Conservation (phyloP, 2,329 filamentous ascomycete species). For the Endoconidiophora laricicola region DNA sequence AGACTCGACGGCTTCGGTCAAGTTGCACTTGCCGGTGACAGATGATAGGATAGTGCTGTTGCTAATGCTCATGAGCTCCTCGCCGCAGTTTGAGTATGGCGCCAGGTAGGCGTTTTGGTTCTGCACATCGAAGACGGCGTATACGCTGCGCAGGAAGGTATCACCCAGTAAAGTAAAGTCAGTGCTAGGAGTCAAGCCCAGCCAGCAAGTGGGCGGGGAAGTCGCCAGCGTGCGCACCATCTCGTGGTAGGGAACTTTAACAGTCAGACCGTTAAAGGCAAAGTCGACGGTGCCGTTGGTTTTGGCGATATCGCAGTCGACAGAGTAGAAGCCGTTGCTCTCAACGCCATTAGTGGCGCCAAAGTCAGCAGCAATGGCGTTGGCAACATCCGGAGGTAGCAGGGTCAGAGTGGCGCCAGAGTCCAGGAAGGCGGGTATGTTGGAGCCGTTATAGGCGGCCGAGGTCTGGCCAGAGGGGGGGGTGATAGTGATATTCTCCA, state of each 20-base stretch:
- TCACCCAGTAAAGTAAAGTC: slow-evolving; percentile 35
- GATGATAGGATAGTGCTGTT: slow-evolving; percentile 7
- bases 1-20: not conserved
- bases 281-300: slow-evolving; percentile 31
- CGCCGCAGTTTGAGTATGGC: slow-evolving; percentile 34
- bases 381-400: slow-evolving; percentile 39
- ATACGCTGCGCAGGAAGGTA: slow-evolving; percentile 36
- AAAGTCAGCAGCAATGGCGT: slow-evolving; percentile 32
- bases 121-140: slow-evolving; percentile 36
- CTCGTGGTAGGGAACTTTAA: slow-evolving; percentile 33
- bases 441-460: slow-evolving; percentile 21
- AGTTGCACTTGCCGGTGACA: slow-evolving; percentile 11
- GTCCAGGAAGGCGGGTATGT: slow-evolving; percentile 47
- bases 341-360: slow-evolving; percentile 23
- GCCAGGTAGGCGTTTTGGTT: slow-evolving; percentile 31
- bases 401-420: slow-evolving; percentile 54
- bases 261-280: slow-evolving; percentile 29
- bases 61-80: slow-evolving; percentile 12
- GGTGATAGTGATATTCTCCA: slow-evolving; percentile 28
- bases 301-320: slow-evolving; percentile 28
- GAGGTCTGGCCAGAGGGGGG: slow-evolving; percentile 20
- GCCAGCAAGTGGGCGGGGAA: slow-evolving; percentile 24
- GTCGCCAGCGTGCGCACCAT: slow-evolving; percentile 18
- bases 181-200: slow-evolving; percentile 32
- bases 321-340: slow-evolving; percentile 27